phyloP scores from a whole-genome alignment of 2,329 filamentous ascomycete species.

The Neopestalotiopsis sp. region DNA sequence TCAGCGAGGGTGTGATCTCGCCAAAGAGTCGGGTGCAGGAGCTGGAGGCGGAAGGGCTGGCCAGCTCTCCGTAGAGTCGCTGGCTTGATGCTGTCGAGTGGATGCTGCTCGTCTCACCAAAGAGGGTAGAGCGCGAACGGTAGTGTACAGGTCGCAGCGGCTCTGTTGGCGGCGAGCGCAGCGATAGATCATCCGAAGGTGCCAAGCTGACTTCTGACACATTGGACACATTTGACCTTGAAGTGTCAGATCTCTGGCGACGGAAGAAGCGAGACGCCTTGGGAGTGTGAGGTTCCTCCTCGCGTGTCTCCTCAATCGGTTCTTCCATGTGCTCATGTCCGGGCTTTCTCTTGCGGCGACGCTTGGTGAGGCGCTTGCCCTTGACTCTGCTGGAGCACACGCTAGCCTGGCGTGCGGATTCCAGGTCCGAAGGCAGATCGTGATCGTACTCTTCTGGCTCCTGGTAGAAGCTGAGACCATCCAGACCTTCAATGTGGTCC shows the following conservation, averaged over 20 bases:
- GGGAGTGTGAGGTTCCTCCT: slow-evolving; percentile 20
- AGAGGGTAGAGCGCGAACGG: slow-evolving; percentile 30
- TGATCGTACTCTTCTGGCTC: slow-evolving; percentile 29
- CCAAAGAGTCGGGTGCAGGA: slow-evolving; percentile 18
- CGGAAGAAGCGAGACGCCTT: slow-evolving; percentile 25
- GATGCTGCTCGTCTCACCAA: slow-evolving; percentile 36
- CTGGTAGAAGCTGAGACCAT: slow-evolving; percentile 39
- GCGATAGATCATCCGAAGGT: slow-evolving; percentile 21
- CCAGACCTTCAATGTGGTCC: slow-evolving; percentile 37
- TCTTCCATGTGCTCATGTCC: slow-evolving; percentile 30
- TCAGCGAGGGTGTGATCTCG: slow-evolving; percentile 34
- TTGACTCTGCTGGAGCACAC: slow-evolving; percentile 38
- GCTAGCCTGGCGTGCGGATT: slow-evolving; percentile 38
- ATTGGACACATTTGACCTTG: no score
- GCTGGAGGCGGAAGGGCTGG: slow-evolving; percentile 5
- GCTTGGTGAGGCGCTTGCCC: slow-evolving; percentile 42
- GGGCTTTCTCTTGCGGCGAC: slow-evolving; percentile 34
- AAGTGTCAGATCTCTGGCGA: slow-evolving; percentile 24
- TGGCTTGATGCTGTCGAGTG: slow-evolving; percentile 13
- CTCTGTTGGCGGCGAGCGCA: slow-evolving; percentile 18
- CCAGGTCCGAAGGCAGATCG: slow-evolving; percentile 37
- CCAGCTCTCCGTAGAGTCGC: slow-evolving; percentile 36
- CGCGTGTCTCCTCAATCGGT: slow-evolving; percentile 18
- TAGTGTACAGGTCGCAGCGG: slow-evolving; percentile 29
- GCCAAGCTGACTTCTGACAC: slow-evolving; percentile 26